Evolutionary conservation across 345 rosid species (phyloP).

Genomic region (Streptanthus diversifolius): DNA sequence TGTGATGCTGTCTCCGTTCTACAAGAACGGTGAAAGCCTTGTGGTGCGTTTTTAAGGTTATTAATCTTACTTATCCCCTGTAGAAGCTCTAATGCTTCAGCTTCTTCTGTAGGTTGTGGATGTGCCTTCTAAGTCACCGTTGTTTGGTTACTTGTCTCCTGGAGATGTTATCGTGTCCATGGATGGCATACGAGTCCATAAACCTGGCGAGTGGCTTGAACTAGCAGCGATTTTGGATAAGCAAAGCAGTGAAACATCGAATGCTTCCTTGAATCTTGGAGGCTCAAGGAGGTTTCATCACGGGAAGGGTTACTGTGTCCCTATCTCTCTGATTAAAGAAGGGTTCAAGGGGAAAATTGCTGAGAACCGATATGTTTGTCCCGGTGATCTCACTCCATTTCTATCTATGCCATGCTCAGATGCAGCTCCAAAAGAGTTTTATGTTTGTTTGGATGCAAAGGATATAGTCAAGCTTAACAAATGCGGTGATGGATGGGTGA

Average conservation of each 20-base stretch:
- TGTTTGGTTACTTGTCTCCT: slow-evolving; percentile 70
- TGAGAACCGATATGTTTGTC: slow-evolving; percentile 48
- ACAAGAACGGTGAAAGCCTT: slow-evolving; percentile 53
- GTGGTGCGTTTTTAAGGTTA: slow-evolving; percentile 33
- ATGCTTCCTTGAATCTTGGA: slow-evolving; percentile 33
- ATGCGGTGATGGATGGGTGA: slow-evolving; percentile 57
- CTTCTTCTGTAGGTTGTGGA: slow-evolving; percentile 55
- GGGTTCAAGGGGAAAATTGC: slow-evolving; percentile 36
- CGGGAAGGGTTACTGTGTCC: slow-evolving; percentile 76
- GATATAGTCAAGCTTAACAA: slow-evolving; percentile 63
- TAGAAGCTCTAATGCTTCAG: neutral
- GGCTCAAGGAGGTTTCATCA: slow-evolving; percentile 30
- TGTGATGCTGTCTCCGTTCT: slow-evolving; percentile 53
- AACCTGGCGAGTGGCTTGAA: slow-evolving; percentile 63
- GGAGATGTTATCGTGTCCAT: slow-evolving; percentile 68
- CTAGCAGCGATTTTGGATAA: slow-evolving; percentile 41
- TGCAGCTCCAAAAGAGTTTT: slow-evolving; percentile 22
- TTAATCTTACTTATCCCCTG: neutral
- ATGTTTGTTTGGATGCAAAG: slow-evolving; percentile 61
- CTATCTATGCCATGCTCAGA: slow-evolving; percentile 39
- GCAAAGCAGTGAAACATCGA: slow-evolving; percentile 37
- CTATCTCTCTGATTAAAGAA: slow-evolving; percentile 47
- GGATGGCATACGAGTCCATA: slow-evolving; percentile 57
- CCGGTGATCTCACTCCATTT: slow-evolving; percentile 53
- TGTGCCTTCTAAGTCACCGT: slow-evolving; percentile 57